These are phyloP conservation scores for Digitaria exilis DNA, from an alignment of 202 grass and related monocot species.

Conservation along the genomic window DNA sequence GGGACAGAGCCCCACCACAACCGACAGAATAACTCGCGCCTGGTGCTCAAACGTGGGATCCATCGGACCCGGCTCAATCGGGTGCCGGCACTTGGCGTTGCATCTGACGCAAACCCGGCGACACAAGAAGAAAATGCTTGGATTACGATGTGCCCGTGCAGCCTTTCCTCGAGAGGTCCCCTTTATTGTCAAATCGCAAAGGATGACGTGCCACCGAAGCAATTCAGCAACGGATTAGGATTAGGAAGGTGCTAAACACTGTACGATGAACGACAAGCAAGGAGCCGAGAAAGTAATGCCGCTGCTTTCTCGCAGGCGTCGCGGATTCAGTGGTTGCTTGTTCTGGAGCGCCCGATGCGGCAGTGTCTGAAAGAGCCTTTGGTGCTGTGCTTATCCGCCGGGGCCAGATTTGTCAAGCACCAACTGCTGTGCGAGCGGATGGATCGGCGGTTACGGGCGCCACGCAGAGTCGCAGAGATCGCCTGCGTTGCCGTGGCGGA, in stretches of 20 bases:
- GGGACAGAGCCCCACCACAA: constrained; percentile 31
- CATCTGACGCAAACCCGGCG: background rate
- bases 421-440: background rate
- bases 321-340: constrained; percentile 13
- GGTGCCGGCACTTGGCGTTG: constrained; percentile 30
- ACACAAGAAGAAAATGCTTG: background rate
- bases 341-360: background rate
- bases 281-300: too few species aligned
- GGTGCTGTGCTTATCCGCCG: background rate
- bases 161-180: background rate
- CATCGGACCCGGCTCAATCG: background rate
- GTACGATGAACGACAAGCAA: background rate
- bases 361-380: constrained; percentile 23
- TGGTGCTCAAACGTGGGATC: background rate
- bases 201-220: background rate
- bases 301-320: background rate
- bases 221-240: background rate
- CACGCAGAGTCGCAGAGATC: background rate
- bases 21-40: constrained; percentile 27
- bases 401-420: background rate
- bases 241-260: background rate
- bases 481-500: background rate
- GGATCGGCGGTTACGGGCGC: too few species aligned
- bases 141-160: background rate
- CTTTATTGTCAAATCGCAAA: background rate